Base-by-base conservation (phyloP, 2,329 filamentous ascomycete genomes). In the Graphilbum sp. region DNA sequence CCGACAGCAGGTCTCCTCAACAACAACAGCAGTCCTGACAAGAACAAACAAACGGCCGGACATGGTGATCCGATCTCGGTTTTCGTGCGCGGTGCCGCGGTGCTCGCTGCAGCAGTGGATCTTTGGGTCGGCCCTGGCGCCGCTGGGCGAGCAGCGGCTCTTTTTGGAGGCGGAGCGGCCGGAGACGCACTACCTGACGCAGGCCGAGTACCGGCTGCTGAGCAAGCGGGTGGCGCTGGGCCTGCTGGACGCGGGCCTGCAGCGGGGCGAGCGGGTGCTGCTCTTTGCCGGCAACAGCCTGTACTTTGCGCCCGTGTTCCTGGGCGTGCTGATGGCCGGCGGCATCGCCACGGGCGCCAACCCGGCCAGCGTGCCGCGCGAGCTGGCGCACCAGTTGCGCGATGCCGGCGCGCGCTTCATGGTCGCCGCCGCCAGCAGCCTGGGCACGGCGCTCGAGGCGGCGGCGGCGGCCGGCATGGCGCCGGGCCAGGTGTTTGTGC, bases 291-390 rank as follows among this genome's bases (percentile, higher is more conserved):
- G 74, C 18, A 88, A 87, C 55, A 76, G 69, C 46, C 55, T 88
- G 13, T 83, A 79, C 59, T 83, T 78, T 51, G 78, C 82, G 0
- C 62, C 72, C 1, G 61, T 82, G 1, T 72, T 87, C 38, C 64
- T 85, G 54, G 82, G 82, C 15, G 64, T 80, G 17, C 63, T 85
- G 36, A 85, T 85, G 72, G 79, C 82, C 0, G 80, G 80, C 4
- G 80, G 79, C 2, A 61, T 88, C 38, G 88, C 88, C 58, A 80
- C 76, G 0, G 82, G 80, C 20, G 56, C 56, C 29, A 57, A 57
- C 41, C 56, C 56, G 18, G 43, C 46, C 4, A 56, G 75, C 47
- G 75, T 82, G 1, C 61, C 72, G 0, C 62, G 79, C 17, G 83
- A 90, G 55, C 56, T 92, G 34, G 78, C 75, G 7, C 79, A 82